phyloP scores from a whole-genome alignment of 148 eudicot genomes.

The Amaranthus hypochondriacus region DNA sequence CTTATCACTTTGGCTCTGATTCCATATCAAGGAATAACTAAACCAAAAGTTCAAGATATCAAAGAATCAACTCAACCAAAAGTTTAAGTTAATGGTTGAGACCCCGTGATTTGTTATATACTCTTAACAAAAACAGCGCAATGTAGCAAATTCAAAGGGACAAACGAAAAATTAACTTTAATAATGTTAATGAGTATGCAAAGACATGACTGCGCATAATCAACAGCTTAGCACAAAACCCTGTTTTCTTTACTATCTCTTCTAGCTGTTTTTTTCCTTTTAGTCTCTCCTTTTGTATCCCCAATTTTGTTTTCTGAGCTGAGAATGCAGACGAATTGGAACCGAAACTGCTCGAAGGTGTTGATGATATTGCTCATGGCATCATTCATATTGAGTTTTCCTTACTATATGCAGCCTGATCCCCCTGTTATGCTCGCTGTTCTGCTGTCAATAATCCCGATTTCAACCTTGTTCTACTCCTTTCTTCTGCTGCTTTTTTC shows the following conservation, averaged over 20 bases:
- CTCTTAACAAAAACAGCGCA: no score
- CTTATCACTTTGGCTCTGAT: no score
- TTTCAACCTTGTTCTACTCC: constrained; percentile 17
- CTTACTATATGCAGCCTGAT: constrained; percentile 27
- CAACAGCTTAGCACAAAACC: neutral
- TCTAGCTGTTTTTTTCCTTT: no score
- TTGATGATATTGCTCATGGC: constrained; percentile 17
- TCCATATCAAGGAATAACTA: neutral
- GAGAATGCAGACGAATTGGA: constrained; percentile 1
- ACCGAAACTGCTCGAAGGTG: constrained; percentile 12
- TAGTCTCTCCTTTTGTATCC: neutral
- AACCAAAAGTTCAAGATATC: no score
- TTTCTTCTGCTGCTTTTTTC: constrained; percentile 18
- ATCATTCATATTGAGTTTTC: constrained; percentile 19
- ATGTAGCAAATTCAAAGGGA: no score
- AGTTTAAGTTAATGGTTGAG: no score
- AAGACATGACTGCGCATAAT: neutral
- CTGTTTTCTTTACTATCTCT: neutral
- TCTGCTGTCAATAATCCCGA: constrained; percentile 21
- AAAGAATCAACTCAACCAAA: neutral
- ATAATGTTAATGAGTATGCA: no score
- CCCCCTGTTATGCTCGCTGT: constrained; percentile 20
- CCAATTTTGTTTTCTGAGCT: neutral
- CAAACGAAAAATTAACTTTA: no score
- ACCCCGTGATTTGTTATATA: no score